A percentile compares a stretch with the other conserved stretches of the same genome.
Conservation (phyloP, 106 monocot species). For the Cymbidium sinense region DNA sequence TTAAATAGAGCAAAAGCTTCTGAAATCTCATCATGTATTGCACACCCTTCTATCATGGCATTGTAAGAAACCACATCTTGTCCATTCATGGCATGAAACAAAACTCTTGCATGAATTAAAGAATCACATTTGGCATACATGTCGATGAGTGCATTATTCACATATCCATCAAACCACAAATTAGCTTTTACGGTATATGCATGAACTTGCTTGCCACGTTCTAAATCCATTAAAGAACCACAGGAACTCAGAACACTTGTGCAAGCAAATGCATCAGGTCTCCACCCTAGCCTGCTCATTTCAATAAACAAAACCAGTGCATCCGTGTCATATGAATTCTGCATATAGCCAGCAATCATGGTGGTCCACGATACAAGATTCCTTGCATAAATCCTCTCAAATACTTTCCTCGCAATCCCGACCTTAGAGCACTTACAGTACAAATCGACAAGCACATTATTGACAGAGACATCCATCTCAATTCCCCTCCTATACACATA, state of each 20-base stretch:
- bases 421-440: slow-evolving; percentile 65
- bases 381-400: slow-evolving; percentile 39
- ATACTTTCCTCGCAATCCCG: slow-evolving; percentile 39
- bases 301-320: slow-evolving; percentile 45
- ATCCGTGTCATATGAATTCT: slow-evolving; percentile 54
- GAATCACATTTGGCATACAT: slow-evolving; percentile 83
- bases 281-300: slow-evolving; percentile 46
- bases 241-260: slow-evolving; percentile 75
- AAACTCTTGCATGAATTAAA: slow-evolving; percentile 42
- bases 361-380: slow-evolving; percentile 92
- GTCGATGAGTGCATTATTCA: slow-evolving; percentile 73
- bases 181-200: slow-evolving; percentile 52
- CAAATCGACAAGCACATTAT: slow-evolving; percentile 76
- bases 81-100: slow-evolving; percentile 38
- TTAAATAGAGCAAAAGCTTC: slow-evolving; percentile 51
- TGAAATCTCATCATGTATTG: slow-evolving; percentile 31
- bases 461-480: slow-evolving; percentile 61
- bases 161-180: slow-evolving; percentile 59
- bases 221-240: slow-evolving; percentile 48
- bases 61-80: slow-evolving; percentile 73
- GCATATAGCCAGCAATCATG: slow-evolving; percentile 86
- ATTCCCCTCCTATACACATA: slow-evolving; percentile 43
- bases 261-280: slow-evolving; percentile 76
- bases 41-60: slow-evolving; percentile 86
- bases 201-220: slow-evolving; percentile 68